Percentiles rank a stretch among this genome's conserved stretches.
These are phyloP conservation scores for Pseudozyma sp. DNA, from an alignment of 1,284 basidiomycete species.

Conservation along the genomic window DNA sequence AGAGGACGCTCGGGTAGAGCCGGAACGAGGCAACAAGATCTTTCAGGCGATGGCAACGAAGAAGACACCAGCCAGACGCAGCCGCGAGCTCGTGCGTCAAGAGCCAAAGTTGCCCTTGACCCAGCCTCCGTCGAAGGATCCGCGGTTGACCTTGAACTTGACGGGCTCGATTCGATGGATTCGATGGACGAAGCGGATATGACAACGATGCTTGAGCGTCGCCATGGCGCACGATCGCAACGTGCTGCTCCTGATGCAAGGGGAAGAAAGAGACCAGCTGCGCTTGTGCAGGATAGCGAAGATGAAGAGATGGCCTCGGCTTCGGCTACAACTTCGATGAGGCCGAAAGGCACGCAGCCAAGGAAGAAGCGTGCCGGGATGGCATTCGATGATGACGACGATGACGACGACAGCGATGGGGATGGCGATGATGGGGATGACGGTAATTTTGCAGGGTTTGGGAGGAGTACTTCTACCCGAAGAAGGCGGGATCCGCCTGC, in stretches of 20 bases:
- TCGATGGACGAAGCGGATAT: conserved; percentile 39
- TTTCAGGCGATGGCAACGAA: conserved; percentile 19
- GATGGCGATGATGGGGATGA: conserved; percentile 24
- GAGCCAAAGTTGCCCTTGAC: conserved; percentile 22
- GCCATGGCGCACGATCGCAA: conserved; percentile 18
- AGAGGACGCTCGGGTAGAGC: background rate
- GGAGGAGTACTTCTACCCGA: conserved; percentile 23
- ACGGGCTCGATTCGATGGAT: conserved; percentile 39
- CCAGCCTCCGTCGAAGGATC: conserved; percentile 18
- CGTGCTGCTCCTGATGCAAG: background rate
- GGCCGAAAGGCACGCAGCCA: conserved; percentile 1
- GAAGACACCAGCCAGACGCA: background rate
- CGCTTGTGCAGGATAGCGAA: conserved; percentile 22
- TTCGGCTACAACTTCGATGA: background rate
- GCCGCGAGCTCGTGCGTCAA: background rate
- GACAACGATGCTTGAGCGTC: conserved; percentile 31
- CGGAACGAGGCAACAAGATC: background rate
- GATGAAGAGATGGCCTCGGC: conserved; percentile 18
- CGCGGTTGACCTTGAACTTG: conserved; percentile 22
- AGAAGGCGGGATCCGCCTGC: conserved; percentile 27
- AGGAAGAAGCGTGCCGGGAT: conserved; percentile 3
- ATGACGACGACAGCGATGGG: conserved; percentile 4
- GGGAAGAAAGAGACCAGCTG: conserved; percentile 20
- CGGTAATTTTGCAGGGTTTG: conserved; percentile 52
- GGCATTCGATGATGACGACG: conserved; percentile 21